Base-by-base conservation (phyloP, 2,329 filamentous ascomycete genomes). In the Hypoxylon sp. region DNA sequence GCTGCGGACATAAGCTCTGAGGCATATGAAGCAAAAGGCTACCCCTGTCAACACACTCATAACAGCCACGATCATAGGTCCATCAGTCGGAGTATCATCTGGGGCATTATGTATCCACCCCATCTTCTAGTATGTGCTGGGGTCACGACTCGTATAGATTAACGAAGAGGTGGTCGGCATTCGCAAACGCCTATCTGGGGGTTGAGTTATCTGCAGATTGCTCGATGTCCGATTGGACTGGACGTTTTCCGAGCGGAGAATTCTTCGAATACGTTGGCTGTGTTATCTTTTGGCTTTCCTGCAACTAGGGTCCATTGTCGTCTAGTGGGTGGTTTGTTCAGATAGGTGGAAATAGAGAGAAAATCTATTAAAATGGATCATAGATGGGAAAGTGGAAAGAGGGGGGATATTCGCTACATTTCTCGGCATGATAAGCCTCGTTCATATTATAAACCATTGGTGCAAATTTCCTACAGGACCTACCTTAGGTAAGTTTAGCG, bases 1-100 rank as follows among this genome's bases (percentile, higher is more conserved):
- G n/a, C 48, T 17, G 9, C 67, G 52, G 54, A 70, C 67, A 51
- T 70, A 70, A n/a, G 13, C 58, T 48, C 67, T 53, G 57, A 67
- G 64, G 6, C 51, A 63, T 59, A 70, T 24, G 17, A 67, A 67
- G 26, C 52, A 42, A 11, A 70, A 35, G 3, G 64, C 62, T 11
- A 64, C 1, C 14, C 33, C 61, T 11, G 67, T 67, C 17, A 70
- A 33, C 1, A 52, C 44, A 35, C 42, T 39, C 39, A 42, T 48
- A 10, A 64, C 44, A 9, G 61, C 58, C 8, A 53, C 33, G 1
- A 65, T 37, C 39, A 37, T 62, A 22, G 52, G 67, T 8, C 67
- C 64, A 10, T 63, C 37, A 1, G 67, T 67, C 11, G 58, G 33
- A 37, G 58, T 65, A 39, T 62, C 29, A n/a, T 59, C 58, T 2